phyloP scores from a whole-genome alignment of 2,329 filamentous ascomycete species.

The Pochonia chlamydosporia region DNA sequence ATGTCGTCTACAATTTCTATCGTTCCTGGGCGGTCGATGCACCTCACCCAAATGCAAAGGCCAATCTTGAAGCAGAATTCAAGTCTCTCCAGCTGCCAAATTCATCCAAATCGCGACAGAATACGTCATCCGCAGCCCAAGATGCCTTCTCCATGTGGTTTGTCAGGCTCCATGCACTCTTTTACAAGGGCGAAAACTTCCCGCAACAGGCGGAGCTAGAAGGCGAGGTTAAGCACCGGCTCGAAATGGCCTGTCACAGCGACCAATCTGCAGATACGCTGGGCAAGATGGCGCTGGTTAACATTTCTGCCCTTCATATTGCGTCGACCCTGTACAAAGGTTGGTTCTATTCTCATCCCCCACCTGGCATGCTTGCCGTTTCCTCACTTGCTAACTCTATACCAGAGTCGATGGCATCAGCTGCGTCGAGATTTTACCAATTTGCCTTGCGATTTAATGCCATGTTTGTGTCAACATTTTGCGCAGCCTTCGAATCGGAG shows the following conservation, averaged over 20 bases:
- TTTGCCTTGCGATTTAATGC: constrained; percentile 75
- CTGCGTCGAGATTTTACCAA: constrained; percentile 44
- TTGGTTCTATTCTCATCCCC: constrained; percentile 23
- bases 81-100: constrained; percentile 40
- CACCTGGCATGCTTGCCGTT: neutral
- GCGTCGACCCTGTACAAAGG: constrained; percentile 37
- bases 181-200: constrained; percentile 72
- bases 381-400: neutral
- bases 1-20: constrained; percentile 85
- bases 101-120: constrained; percentile 25
- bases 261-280: constrained; percentile 59
- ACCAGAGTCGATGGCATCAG: constrained; percentile 40
- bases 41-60: constrained; percentile 67
- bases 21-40: constrained; percentile 69
- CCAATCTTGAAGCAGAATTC: constrained; percentile 78
- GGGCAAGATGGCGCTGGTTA: constrained; percentile 77
- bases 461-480: constrained; percentile 66
- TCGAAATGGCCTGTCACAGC: constrained; percentile 67
- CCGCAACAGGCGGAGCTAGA: constrained; percentile 75
- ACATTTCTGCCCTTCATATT: constrained; percentile 76
- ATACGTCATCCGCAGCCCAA: constrained; percentile 42
- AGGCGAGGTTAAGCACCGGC: constrained; percentile 73
- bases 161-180: constrained; percentile 76
- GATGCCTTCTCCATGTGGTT: constrained; percentile 75
- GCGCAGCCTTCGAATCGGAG: constrained; percentile 65